Conservation (phyloP, 768 basidiomycete species). For the Suillus lakei region DNA sequence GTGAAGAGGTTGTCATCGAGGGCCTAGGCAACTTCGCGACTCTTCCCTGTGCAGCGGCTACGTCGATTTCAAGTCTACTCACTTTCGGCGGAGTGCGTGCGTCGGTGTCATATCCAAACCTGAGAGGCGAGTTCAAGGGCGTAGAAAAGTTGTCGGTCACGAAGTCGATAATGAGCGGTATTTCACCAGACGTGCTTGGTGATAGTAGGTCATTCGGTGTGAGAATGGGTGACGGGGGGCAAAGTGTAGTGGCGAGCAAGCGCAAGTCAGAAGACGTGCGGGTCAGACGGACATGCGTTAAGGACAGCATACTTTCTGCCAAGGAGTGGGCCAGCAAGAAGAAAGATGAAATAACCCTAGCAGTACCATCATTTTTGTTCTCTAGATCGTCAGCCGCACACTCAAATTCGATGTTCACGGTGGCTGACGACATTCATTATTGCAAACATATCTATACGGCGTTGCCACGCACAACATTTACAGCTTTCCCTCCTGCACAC, state of each 20-base stretch:
- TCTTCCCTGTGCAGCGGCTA: background rate
- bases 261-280: slow-evolving; percentile 48
- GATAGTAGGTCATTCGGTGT: slow-evolving; percentile 41
- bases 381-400: slow-evolving; percentile 7
- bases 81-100: background rate
- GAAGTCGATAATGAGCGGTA: slow-evolving; percentile 53
- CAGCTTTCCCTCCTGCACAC: slow-evolving; percentile 12
- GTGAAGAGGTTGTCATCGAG: background rate
- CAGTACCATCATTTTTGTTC: slow-evolving; percentile 15
- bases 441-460: slow-evolving; percentile 1
- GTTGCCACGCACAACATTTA: slow-evolving; percentile 6
- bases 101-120: background rate
- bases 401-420: background rate
- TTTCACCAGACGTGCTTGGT: slow-evolving; percentile 50
- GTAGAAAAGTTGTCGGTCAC: slow-evolving; percentile 13
- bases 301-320: slow-evolving; percentile 7
- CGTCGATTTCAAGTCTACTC: background rate
- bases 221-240: slow-evolving; percentile 53
- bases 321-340: background rate
- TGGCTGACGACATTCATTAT: background rate
- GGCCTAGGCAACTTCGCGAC: background rate
- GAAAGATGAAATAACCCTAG: slow-evolving; percentile 6
- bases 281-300: slow-evolving; percentile 32
- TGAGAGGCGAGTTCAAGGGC: slow-evolving; percentile 5
- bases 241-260: slow-evolving; percentile 38